phyloP scores from a whole-genome alignment of 1,139 yeast species.

The Magnusiomyces paraingens region DNA sequence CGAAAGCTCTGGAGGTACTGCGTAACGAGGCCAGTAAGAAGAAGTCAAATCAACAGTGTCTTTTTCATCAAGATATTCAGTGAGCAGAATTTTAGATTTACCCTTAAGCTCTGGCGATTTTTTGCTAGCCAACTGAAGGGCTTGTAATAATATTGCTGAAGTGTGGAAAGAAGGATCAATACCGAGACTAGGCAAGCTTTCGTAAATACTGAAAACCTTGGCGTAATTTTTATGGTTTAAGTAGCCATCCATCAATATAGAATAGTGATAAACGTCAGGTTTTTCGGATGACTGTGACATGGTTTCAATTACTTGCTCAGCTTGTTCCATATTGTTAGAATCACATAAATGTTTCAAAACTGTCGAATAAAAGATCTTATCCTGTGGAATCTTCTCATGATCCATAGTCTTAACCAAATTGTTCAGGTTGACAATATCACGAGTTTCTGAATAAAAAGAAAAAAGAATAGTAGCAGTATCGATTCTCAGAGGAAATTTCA shows the following conservation, averaged over 20 bases:
- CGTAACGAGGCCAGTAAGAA: constrained; percentile 22
- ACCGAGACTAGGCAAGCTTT: constrained; percentile 18
- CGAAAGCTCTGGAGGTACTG: constrained; percentile 23
- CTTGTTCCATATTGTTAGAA: constrained; percentile 16
- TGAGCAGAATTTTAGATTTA: constrained; percentile 8
- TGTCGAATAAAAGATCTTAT: constrained; percentile 25
- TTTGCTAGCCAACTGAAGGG: constrained; percentile 10
- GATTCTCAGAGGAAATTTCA: constrained; percentile 19
- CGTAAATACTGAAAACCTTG: constrained; percentile 19
- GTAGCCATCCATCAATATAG: constrained; percentile 24
- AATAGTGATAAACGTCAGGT: constrained; percentile 26
- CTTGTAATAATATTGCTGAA: constrained; percentile 16
- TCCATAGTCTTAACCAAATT: too few species aligned
- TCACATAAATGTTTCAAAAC: constrained; percentile 22
- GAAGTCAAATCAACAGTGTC: constrained; percentile 24
- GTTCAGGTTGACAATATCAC: constrained; percentile 8
- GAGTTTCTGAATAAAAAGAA: constrained; percentile 10
- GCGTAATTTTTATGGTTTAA: constrained; percentile 10
- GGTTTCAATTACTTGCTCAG: constrained; percentile 20
- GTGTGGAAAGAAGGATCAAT: constrained; percentile 24
- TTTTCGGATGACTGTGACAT: constrained; percentile 17
- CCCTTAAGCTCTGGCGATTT: constrained; percentile 4
- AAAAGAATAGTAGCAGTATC: constrained; percentile 27
- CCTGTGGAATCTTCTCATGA: constrained; percentile 18
- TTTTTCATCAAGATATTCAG: constrained; percentile 16